phyloP scores from a whole-genome alignment of 2,329 filamentous ascomycete genomes.

The Ophiosphaerella korrae region DNA sequence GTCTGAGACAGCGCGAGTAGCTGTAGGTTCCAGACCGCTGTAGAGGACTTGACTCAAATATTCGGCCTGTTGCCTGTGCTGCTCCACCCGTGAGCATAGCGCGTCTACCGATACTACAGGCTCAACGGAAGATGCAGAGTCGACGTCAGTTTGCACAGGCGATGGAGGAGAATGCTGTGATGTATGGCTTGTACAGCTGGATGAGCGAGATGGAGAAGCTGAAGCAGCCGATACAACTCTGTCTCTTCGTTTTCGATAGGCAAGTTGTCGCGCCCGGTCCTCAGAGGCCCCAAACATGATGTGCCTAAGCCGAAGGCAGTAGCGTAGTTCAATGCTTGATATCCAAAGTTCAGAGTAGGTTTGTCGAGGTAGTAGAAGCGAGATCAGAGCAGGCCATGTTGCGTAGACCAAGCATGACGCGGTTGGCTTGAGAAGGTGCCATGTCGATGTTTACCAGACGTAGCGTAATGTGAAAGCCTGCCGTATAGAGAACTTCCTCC shows the following conservation, averaged over 20 bases:
- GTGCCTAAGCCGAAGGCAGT: conserved; percentile 3
- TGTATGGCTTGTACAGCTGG: conserved; percentile 16
- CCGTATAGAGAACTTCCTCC: no score
- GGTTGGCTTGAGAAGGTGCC: neutral
- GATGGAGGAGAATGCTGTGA: conserved; percentile 7
- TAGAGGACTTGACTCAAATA: conserved; percentile 33
- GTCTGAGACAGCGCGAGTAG: conserved; percentile 1
- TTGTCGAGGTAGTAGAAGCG: neutral
- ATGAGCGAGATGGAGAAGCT: conserved; percentile 17
- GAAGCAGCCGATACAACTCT: conserved; percentile 30
- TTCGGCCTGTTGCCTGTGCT: conserved; percentile 29
- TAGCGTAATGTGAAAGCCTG: no score
- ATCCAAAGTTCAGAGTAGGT: conserved; percentile 10
- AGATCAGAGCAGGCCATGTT: no score
- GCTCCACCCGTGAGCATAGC: conserved; percentile 8
- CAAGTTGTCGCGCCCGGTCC: conserved; percentile 43
- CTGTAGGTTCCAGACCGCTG: conserved; percentile 9
- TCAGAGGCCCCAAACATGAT: conserved; percentile 43
- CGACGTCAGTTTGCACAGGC: no score
- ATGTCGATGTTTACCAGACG: neutral
- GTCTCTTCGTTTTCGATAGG: conserved; percentile 36
- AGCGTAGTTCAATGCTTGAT: conserved; percentile 7
- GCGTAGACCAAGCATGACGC: no score
- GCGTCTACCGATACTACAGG: neutral
- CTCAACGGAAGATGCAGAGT: neutral